These are phyloP conservation scores for Orobanche coerulescens DNA, from an alignment of 257 asterid species.

Conservation along the genomic window DNA sequence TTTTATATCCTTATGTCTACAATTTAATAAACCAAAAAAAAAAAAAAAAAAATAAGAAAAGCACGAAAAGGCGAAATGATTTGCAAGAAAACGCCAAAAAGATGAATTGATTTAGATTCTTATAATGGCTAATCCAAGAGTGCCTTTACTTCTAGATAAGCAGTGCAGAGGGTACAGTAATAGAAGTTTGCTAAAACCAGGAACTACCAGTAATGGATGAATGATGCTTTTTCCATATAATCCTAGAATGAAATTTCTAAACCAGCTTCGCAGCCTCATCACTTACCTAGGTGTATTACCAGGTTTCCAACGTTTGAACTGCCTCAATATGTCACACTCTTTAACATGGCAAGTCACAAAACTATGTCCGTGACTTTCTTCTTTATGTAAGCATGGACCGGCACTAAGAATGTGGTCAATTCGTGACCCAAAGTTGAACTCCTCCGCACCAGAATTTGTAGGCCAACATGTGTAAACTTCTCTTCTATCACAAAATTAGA, in stretches of 20 bases:
- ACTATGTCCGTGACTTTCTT: slow-evolving; percentile 50
- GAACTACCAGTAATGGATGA: neutral
- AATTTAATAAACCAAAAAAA: too few species aligned
- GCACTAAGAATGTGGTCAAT: slow-evolving; percentile 89
- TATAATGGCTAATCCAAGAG: slow-evolving; percentile 12
- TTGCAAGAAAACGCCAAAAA: neutral
- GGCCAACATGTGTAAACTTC: slow-evolving; percentile 98
- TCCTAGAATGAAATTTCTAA: slow-evolving; percentile 10
- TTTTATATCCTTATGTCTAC: slow-evolving; percentile 28
- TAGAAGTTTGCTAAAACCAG: slow-evolving; percentile 3
- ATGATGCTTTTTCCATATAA: slow-evolving; percentile 19
- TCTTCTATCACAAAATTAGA: slow-evolving; percentile 33
- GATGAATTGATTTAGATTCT: neutral
- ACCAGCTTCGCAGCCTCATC: slow-evolving; percentile 10
- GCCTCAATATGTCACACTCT: slow-evolving; percentile 70
- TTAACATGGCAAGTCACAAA: slow-evolving; percentile 70
- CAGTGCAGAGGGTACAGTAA: neutral
- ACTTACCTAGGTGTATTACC: slow-evolving; percentile 70
- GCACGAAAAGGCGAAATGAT: neutral
- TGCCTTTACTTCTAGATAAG: slow-evolving; percentile 1
- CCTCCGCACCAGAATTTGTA: slow-evolving; percentile 86
- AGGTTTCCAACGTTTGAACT: slow-evolving; percentile 88
- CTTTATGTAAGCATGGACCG: slow-evolving; percentile 76
- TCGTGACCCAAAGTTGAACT: slow-evolving; percentile 88
- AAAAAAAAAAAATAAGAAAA: too few species aligned